Evolutionary conservation across 495 filamentous ascomycete species (phyloP), one percentile per base, ranked within the genome.

Genomic region (Penicillium fimorum): DNA sequence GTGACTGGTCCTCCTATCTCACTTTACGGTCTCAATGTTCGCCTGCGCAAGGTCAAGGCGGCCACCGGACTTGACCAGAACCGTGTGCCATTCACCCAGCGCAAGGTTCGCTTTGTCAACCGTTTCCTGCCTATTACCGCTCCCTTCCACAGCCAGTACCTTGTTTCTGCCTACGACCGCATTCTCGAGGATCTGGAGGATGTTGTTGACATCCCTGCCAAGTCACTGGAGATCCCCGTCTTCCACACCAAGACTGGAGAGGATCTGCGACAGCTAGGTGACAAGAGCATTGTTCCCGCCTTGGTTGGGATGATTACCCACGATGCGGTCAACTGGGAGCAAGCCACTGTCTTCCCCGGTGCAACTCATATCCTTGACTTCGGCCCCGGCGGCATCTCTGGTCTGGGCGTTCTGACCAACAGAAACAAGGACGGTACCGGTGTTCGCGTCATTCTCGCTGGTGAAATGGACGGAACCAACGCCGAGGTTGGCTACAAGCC

Each of bases 401-500:
- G 94, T 35, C 86, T 98, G 45, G 94, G 94, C 55, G 89, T 96
- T n/a, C 78, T 98, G 45, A 98, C 93, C 20, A 96, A 96, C 79
- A 88, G 92, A 32, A 98, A 95, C 81, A 98, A 97, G 76, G 93
- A 98, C 62, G 94, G 94, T 56, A 97, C 91, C 44, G 94, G 94
- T 61, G 93, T 97, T 29, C 90, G 94, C 47, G 89, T 96, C 47
- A 95, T 98, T 55, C 82, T 97, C 54, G 93, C 91, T 27, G 94
- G 94, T 40, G 83, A 91, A 20, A 88, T 98, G 59, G 90, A 92
- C 62, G 92, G 94, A 32, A 91, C 90, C 18, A 90, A 94, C 44
- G 74, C 81, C 33, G 94, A 96, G 68, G 87, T 97, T 43, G 94
- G 94, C 47, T 98, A 96, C 77, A 97, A 97, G 76, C 87, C 94